These are phyloP conservation scores for Fagopyrum tataricum DNA, from an alignment of 148 eudicot genomes.

Conservation along the genomic window DNA sequence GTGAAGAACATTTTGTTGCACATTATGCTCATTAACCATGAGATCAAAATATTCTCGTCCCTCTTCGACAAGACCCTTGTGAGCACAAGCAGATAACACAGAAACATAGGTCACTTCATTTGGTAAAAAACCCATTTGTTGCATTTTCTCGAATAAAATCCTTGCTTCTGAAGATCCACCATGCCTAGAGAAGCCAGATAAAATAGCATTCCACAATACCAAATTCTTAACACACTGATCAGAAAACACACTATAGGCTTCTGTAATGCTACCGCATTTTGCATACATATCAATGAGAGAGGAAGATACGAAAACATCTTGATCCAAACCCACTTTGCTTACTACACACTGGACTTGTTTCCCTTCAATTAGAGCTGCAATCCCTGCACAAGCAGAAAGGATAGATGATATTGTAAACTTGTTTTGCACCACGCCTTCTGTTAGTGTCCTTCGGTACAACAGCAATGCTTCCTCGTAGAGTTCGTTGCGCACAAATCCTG, in stretches of 20 bases:
- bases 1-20: conserved; percentile 49
- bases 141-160: conserved; percentile 79
- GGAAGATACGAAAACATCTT: conserved; percentile 42
- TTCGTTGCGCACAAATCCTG: conserved; percentile 59
- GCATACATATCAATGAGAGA: conserved; percentile 69
- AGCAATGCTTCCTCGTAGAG: conserved; percentile 63
- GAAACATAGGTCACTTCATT: conserved; percentile 69
- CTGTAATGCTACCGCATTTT: conserved; percentile 58
- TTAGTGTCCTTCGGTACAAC: conserved; percentile 40
- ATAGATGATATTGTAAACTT: conserved; percentile 50
- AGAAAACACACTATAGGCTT: conserved; percentile 47
- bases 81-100: conserved; percentile 63
- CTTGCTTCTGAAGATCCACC: conserved; percentile 54
- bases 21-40: conserved; percentile 40
- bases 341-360: conserved; percentile 49
- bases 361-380: conserved; percentile 64
- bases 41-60: conserved; percentile 45
- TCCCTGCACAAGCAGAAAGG: conserved; percentile 64
- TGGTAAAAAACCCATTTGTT: conserved; percentile 52
- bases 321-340: conserved; percentile 41
- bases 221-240: conserved; percentile 37
- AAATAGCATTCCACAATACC: conserved; percentile 66
- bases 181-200: conserved; percentile 74
- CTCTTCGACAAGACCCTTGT: conserved; percentile 61
- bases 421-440: conserved; percentile 30